Base-by-base conservation (phyloP, 495 filamentous ascomycete species). In the Friedmanniomyces endolithicus region DNA sequence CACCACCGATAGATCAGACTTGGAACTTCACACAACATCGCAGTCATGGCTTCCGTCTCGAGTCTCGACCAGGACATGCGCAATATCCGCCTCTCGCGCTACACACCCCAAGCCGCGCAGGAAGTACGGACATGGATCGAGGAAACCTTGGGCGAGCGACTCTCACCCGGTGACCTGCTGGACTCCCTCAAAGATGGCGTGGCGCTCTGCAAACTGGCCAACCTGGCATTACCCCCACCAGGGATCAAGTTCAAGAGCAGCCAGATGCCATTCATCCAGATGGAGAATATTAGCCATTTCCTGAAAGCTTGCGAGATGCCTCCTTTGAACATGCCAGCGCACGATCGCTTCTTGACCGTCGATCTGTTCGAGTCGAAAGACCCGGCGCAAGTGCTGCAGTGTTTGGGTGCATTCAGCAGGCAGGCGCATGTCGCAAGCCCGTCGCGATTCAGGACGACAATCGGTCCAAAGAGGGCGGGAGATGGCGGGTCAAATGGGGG, bases 211-310 rank as follows among this genome's bases (percentile, higher is more conserved):
- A 89, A 81, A 63, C 81, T 98, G 39, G 77, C 86, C 55, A 98
- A 95, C 64, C 75, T 89, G 51, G 87, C 79, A 45, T 73, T 90
- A 50, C 83, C 83, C 9, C 75, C 81, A 9, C 84, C 88, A 11
- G 85, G 85, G 39, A 80, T 94, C 67, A 81, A 78, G 65, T 86
- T 76, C 69, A 95, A 95, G 70, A 75, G 80, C 55, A 94, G 87
- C 0, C 64, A 81, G 24, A 97, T 96, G 89, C 92, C 92, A 2
- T 98, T 98, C 69, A 90, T 97, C 31, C 94, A 97, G 70, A 97
- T 95, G 92, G 92, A 99, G 67, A 97, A 99, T 63, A 95, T 99
- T 64, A 94, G 90, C 9, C 86, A 92, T 65, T 99, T 96, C 72
- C 82, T 99, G 46, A 82, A 80, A 61, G 87, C 88, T 48, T 88